These are phyloP conservation scores for Curvularia spicifera DNA, from an alignment of 2,329 filamentous ascomycete species.

Conservation along the genomic window DNA sequence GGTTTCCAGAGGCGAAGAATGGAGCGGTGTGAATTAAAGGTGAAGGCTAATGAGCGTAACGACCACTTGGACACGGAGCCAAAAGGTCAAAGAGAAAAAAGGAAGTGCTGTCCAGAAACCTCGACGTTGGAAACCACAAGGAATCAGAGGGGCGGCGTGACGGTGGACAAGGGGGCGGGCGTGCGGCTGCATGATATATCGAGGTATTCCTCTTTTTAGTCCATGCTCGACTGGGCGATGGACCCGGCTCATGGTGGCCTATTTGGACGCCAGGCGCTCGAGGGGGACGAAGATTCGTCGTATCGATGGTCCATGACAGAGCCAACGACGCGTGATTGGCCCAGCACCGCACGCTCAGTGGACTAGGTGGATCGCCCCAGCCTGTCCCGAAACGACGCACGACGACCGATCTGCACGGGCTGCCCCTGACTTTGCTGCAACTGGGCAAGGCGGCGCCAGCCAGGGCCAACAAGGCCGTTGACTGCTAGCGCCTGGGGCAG, in stretches of 20 bases:
- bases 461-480: neutral
- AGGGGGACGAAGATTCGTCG: conserved; percentile 27
- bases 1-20: conserved; percentile 16
- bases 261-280: conserved; percentile 34
- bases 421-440: conserved; percentile 39
- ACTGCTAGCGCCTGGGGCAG: neutral
- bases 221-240: conserved; percentile 29
- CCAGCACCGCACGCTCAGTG: conserved; percentile 13
- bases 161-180: conserved; percentile 34
- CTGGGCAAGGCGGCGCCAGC: conserved; percentile 10
- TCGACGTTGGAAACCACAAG: conserved; percentile 38
- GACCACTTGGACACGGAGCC: conserved; percentile 38
- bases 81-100: conserved; percentile 37
- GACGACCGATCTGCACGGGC: conserved; percentile 26
- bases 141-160: conserved; percentile 38
- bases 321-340: conserved; percentile 26
- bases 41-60: conserved; percentile 43
- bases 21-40: conserved; percentile 17
- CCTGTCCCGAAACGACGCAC: conserved; percentile 29
- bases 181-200: conserved; percentile 42
- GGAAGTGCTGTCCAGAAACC: conserved; percentile 27
- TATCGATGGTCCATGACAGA: conserved; percentile 18
- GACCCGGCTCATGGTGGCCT: conserved; percentile 21
- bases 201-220: conserved; percentile 29
- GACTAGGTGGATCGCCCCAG: conserved; percentile 25